A percentile compares a stretch with the other conserved stretches of the same genome.
These are phyloP conservation scores for Alternaria metachromatica DNA, from an alignment of 2,329 filamentous ascomycete species.

Conservation along the genomic window DNA sequence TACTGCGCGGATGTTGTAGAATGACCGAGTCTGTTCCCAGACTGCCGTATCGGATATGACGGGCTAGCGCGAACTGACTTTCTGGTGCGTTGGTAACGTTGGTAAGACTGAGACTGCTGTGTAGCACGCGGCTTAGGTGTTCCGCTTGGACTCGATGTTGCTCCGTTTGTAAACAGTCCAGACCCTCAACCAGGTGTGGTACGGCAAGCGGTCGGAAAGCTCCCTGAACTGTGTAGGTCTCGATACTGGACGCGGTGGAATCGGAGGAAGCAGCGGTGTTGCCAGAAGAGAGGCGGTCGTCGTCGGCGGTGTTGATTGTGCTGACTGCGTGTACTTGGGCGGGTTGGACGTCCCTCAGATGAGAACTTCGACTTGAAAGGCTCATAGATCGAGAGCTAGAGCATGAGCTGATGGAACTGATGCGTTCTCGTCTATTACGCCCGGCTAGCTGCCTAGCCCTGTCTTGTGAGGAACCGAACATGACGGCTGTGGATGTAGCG, in stretches of 20 bases:
- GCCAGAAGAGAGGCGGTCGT: not conserved
- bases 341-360: conserved; percentile 1
- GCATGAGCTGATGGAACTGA: conserved; percentile 28
- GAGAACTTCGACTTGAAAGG: conserved; percentile 19
- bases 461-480: conserved; percentile 46
- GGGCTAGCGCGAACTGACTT: conserved; percentile 3
- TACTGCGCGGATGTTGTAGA: conserved; percentile 13
- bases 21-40: conserved; percentile 11
- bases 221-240: not conserved
- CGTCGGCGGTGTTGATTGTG: not conserved
- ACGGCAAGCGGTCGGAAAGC: not conserved
- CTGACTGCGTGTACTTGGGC: not conserved
- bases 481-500: conserved; percentile 13
- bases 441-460: conserved; percentile 45
- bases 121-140: conserved; percentile 33
- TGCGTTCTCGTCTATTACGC: conserved; percentile 35
- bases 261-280: not conserved
- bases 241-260: not conserved
- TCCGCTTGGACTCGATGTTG: conserved; percentile 33
- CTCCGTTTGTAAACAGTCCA: conserved; percentile 4
- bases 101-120: conserved; percentile 16
- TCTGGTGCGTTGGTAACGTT: not conserved
- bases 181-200: conserved; percentile 4
- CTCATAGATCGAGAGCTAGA: conserved; percentile 22
- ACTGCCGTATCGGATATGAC: conserved; percentile 11